These are phyloP conservation scores for Flaveria sonorensis DNA, from an alignment of 129 eudicot genomes.

Conservation along the genomic window DNA sequence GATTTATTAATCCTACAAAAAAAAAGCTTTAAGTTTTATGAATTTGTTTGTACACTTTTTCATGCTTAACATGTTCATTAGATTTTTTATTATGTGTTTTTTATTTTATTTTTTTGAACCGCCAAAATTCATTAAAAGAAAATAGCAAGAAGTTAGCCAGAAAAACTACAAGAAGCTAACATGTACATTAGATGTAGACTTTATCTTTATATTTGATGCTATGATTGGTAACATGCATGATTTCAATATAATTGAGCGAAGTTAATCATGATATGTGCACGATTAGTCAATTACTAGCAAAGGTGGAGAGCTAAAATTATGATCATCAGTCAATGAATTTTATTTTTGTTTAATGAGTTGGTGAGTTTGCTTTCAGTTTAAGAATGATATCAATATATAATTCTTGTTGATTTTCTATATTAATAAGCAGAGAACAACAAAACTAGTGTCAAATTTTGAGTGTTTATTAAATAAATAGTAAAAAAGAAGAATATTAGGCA, in stretches of 20 bases:
- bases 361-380: neutral
- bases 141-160: too few species aligned
- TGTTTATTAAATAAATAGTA: too few species aligned
- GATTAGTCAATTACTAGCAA: constrained; percentile 1
- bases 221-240: neutral
- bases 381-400: too few species aligned
- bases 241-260: neutral
- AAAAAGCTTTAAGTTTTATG: neutral
- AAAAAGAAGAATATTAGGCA: too few species aligned
- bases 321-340: neutral
- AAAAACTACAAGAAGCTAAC: neutral
- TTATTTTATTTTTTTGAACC: too few species aligned
- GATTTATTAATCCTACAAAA: neutral
- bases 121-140: too few species aligned
- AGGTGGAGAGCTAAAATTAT: neutral
- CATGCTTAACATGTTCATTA: neutral
- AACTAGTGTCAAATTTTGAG: too few species aligned
- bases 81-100: too few species aligned
- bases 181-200: neutral
- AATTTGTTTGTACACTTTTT: neutral
- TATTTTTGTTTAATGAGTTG: neutral
- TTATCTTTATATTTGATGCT: neutral
- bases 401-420: too few species aligned
- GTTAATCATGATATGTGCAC: constrained; percentile 1
- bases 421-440: too few species aligned